Base-by-base conservation (phyloP, 768 basidiomycete species). In the Paxillus involutus region DNA sequence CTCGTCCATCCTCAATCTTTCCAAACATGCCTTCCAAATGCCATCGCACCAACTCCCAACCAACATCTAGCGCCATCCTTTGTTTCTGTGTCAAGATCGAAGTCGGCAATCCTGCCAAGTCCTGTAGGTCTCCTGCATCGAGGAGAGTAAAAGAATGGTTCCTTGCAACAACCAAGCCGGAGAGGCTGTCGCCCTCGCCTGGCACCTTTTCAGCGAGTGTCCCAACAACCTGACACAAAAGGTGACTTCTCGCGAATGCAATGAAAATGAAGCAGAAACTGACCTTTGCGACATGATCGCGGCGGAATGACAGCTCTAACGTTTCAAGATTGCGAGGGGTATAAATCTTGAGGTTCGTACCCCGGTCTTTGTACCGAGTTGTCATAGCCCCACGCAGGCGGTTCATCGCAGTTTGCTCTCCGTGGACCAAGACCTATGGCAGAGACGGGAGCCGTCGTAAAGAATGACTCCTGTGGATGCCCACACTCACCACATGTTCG, bases 1-100 rank as follows among this genome's bases (percentile, higher is more conserved):
- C 88, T 17, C 78, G 48, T 0, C 85, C 85, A 45, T 89, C 86
- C 51, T 89, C 83, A 1, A 94, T 79, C 41, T 75, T 80, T 11
- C 93, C 93, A 67, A 87, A 95, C 91, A 95, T 95, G 3, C 93
- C 94, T 70, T 96, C 93, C 49, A 98, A 70, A 71, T 98, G 94
- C 95, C 96, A 98, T 58, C 86, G 77, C n/a, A 98, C 87, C 49
- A 98, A 80, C 13, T 89, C 83, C 94, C 93, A 96, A 13, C 88
- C 80, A 2, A 96, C 93, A 33, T 86, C 84, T 7, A 98, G 77
- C 13, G 80, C 79, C 47, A 98, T 74, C 59, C 81, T 86, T 72
- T 97, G 94, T 45, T 86, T 80, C 66, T 99, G 95, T 2, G 82
- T 85, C 47, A 98, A 84, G 21, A 84, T 80, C 56, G 86, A 91